These are phyloP conservation scores for Nicotiana attenuata DNA, from an alignment of 257 asterid genomes.

Conservation along the genomic window DNA sequence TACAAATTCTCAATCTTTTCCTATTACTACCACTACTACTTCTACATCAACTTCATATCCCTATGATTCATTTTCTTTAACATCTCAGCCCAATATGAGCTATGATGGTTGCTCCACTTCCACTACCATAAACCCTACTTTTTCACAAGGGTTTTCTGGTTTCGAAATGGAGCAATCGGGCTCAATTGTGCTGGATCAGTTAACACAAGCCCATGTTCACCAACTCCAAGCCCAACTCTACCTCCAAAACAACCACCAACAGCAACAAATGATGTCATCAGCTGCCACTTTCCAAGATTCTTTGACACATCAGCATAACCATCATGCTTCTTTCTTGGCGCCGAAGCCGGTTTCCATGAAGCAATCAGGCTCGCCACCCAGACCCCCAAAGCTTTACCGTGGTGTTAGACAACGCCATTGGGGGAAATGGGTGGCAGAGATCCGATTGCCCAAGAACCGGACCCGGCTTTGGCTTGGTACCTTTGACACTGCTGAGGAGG, in stretches of 20 bases:
- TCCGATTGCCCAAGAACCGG: constrained; percentile 18
- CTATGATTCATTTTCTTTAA: constrained; percentile 26
- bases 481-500: constrained; percentile 22
- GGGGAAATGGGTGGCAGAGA: constrained; percentile 31
- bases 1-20: background rate
- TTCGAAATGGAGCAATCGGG: constrained; percentile 29
- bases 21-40: background rate
- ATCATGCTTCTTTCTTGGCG: constrained; percentile 27
- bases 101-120: constrained; percentile 17
- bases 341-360: constrained; percentile 58
- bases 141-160: background rate
- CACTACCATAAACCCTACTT: constrained; percentile 5
- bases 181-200: constrained; percentile 36
- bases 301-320: constrained; percentile 17
- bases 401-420: constrained; percentile 25
- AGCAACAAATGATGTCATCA: constrained; percentile 18
- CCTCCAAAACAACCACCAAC: constrained; percentile 19
- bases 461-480: constrained; percentile 18
- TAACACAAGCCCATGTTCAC: constrained; percentile 38
- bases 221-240: constrained; percentile 42
- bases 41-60: constrained; percentile 16
- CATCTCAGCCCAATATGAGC: background rate
- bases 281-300: constrained; percentile 8
- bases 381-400: constrained; percentile 20
- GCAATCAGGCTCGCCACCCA: constrained; percentile 32